Base-by-base conservation (phyloP, 2,329 filamentous ascomycete species). In the Epichloe bromicola region DNA sequence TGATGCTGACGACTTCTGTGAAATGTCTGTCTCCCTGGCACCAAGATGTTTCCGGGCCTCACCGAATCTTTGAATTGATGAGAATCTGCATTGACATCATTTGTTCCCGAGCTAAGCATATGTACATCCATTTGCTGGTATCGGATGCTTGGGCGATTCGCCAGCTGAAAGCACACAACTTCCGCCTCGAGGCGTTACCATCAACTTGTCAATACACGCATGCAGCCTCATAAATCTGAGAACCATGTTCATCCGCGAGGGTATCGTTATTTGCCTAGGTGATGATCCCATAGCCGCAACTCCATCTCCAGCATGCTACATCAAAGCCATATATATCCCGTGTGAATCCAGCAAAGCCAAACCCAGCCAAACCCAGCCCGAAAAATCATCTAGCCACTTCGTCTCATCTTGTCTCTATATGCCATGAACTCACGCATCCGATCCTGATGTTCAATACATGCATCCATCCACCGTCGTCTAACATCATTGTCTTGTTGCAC, bases 401-500 rank as follows among this genome's bases (percentile, higher is more conserved):
- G 34, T 36, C 42, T 68, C 68, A 72, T 72, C 68, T 65, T 70
- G 39, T 70, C 65, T 53, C 70, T 65, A 53, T 70, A 70, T 30
- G 63, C 71, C 64, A 75, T 69, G 59, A 82, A 85, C 56, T 79
- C 75, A 56, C 73, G 70, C 51, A 88, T 67, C 10, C 75, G 74
- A 51, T 71, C 64, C 52, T 78, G 74, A 60, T 89, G 85, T 53
- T 73, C 73, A 42, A 79, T 74, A 54, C 76, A 79, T 7, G 78
- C 78, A 8, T 74, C 63, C 33, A 67, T 67, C 82, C 85, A 88
- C 51, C 75, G 73, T 59, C 72, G 71, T 51, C 81, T 71, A 5
- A 86, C 77, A 46, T 71, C 69, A 55, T 80, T 75, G 60, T 89
- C 85, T 63, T 86, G 78, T 56, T 77, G 74, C 51, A 84, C 66